phyloP scores from a whole-genome alignment of 768 basidiomycete genomes.

The Pleurotus eryngii region DNA sequence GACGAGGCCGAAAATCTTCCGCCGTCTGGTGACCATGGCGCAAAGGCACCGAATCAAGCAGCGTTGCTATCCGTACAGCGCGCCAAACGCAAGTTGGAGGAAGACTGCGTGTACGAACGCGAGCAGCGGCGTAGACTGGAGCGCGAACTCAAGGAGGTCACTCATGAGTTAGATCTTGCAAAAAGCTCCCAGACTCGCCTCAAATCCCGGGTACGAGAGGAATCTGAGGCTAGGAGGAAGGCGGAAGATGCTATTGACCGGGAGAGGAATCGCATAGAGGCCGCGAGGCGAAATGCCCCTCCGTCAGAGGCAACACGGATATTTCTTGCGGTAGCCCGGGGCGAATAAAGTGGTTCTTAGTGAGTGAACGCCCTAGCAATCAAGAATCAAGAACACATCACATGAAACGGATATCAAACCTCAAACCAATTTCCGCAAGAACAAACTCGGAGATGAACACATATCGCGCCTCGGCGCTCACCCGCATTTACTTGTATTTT shows the following conservation, averaged over 20 bases:
- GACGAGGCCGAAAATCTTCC: constrained; percentile 4
- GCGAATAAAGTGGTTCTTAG: neutral
- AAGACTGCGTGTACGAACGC: constrained; percentile 31
- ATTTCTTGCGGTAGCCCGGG: constrained; percentile 7
- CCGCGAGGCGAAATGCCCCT: too few relatives aligned
- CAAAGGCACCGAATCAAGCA: constrained; percentile 15
- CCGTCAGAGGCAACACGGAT: constrained; percentile 2
- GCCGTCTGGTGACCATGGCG: constrained; percentile 1
- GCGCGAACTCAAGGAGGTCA: constrained; percentile 27
- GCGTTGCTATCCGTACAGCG: constrained; percentile 29
- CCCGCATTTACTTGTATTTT: too few relatives aligned
- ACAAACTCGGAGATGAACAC: too few relatives aligned
- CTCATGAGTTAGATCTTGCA: constrained; percentile 27
- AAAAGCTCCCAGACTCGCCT: constrained; percentile 27
- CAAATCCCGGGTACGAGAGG: constrained; percentile 25
- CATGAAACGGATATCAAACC: too few relatives aligned
- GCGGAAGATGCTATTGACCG: constrained; percentile 39
- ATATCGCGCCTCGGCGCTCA: too few relatives aligned
- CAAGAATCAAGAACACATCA: too few relatives aligned
- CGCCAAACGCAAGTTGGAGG: constrained; percentile 44
- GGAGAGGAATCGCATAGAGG: constrained; percentile 13
- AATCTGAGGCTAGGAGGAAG: constrained; percentile 62
- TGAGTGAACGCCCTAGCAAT: too few relatives aligned
- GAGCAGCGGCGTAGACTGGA: constrained; percentile 34
- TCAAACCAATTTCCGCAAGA: too few relatives aligned